Evolutionary conservation across 2,329 filamentous ascomycete genomes (phyloP), one percentile per base, ranked within the genome.

Genomic region (Immersiporthe knoxdaviesiana): DNA sequence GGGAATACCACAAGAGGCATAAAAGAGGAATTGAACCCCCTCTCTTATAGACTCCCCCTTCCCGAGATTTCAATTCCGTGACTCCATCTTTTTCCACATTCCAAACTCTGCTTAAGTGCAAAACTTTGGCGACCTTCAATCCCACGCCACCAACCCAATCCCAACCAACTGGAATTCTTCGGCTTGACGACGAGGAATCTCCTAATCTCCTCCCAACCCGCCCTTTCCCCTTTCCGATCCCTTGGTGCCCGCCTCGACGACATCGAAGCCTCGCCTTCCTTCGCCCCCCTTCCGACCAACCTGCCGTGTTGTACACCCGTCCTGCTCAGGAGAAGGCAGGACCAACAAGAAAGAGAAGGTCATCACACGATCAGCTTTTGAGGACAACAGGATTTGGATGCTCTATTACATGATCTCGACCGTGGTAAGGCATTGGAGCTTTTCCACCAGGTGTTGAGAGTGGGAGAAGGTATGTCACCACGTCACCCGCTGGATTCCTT

Each of bases 121-220:
- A 27, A 35, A 47, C 47, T 65, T 65, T 62, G 56, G 67, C 59
- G 41, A 68, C 64, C 64, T 67, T 67, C 70, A 63, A 70, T 44
- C 64, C 71, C 67, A 69, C 66, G 67, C 68, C 66, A 68, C 68
- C 66, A 70, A 39, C 66, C 71, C 66, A 68, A 63, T 67, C 68
- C 65, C 60, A 44, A n/a, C n/a, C 56, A 4, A 70, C 68, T 74
- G 73, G 73, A 80, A 83, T 84, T 83, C 81, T 81, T 82, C 78
- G 78, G 77, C 76, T 77, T 77, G 76, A 77, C 77, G 72, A 77
- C 77, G 76, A 81, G 79, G 81, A 83, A 82, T 81, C 80, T 80
- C 79, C 77, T 75, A 76, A 73, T 76, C 76, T 77, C 76, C 77
- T 47, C 44, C 41, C 44, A n/a, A 76, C 78, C 74, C 74, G 74